These are phyloP conservation scores for Theileria orientalis DNA, from an alignment of 169 alveolate genomes.

Conservation along the genomic window DNA sequence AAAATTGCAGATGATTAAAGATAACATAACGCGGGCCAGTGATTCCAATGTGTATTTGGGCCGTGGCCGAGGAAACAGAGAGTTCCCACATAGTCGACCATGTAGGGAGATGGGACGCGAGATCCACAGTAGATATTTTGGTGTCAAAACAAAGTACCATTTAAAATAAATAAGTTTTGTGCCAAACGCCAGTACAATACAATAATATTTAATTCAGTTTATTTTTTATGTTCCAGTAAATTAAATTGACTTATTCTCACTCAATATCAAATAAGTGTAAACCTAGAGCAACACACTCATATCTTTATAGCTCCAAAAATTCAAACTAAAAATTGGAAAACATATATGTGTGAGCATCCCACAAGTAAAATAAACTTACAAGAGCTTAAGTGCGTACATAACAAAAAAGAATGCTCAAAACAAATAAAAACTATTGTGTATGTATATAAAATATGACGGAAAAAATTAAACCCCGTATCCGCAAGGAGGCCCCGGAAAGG, in stretches of 20 bases:
- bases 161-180: not conserved
- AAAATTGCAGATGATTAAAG: slow-evolving; percentile 4
- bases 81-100: slow-evolving; percentile 11
- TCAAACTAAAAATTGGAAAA: too few relatives aligned
- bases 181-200: not conserved
- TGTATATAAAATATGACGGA: slow-evolving; percentile 11
- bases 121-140: not conserved
- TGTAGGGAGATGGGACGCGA: not conserved
- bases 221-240: not conserved
- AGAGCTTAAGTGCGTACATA: too few relatives aligned
- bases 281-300: not conserved
- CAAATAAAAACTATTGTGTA: not conserved
- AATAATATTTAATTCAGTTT: not conserved
- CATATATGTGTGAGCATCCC: too few relatives aligned
- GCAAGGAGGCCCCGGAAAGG: not conserved
- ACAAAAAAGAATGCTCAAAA: too few relatives aligned
- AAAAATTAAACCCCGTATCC: not conserved
- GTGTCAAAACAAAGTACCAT: not conserved
- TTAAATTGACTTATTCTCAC: too few relatives aligned
- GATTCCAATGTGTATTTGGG: not conserved
- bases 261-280: not conserved
- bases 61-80: not conserved
- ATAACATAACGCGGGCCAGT: not conserved
- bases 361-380: too few relatives aligned
- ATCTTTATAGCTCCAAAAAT: too few relatives aligned